Evolutionary conservation across 345 rosid species (phyloP).

Genomic region (Balakata baccata): DNA sequence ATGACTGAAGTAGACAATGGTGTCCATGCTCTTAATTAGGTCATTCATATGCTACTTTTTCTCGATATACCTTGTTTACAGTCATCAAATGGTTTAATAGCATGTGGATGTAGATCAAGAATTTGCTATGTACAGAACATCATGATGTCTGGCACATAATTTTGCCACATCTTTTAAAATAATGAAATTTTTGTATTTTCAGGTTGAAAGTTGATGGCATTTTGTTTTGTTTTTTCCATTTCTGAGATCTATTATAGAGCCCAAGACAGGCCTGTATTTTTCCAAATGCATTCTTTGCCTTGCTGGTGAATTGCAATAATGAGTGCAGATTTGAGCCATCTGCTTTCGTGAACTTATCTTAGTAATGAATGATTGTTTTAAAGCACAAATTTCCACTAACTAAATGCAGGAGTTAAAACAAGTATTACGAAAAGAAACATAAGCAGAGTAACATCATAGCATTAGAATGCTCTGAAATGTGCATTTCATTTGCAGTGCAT

Average conservation of each 20-base stretch:
- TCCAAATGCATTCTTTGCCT: slow-evolving; percentile 22
- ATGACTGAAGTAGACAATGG: background rate
- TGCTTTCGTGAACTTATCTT: slow-evolving; percentile 7
- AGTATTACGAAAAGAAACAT: background rate
- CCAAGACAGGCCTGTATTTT: slow-evolving; percentile 9
- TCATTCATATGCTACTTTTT: background rate
- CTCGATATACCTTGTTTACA: background rate
- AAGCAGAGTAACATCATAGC: background rate
- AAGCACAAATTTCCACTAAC: slow-evolving; percentile 2
- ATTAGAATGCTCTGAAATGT: background rate
- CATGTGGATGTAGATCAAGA: background rate
- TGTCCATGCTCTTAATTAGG: background rate
- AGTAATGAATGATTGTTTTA: background rate
- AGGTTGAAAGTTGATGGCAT: slow-evolving; percentile 17
- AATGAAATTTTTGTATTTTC: slow-evolving; percentile 5
- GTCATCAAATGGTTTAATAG: background rate
- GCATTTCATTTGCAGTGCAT: background rate
- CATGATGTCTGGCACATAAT: background rate
- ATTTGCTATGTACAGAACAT: background rate
- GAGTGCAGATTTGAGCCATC: slow-evolving; percentile 38
- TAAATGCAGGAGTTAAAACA: background rate
- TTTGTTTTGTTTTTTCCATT: slow-evolving; percentile 3
- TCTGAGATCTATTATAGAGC: slow-evolving; percentile 1
- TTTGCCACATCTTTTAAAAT: background rate
- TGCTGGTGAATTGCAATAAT: slow-evolving; percentile 1